These are phyloP conservation scores for Epichloe gansuensis DNA, from an alignment of 2,329 filamentous ascomycete genomes.

Conservation along the genomic window DNA sequence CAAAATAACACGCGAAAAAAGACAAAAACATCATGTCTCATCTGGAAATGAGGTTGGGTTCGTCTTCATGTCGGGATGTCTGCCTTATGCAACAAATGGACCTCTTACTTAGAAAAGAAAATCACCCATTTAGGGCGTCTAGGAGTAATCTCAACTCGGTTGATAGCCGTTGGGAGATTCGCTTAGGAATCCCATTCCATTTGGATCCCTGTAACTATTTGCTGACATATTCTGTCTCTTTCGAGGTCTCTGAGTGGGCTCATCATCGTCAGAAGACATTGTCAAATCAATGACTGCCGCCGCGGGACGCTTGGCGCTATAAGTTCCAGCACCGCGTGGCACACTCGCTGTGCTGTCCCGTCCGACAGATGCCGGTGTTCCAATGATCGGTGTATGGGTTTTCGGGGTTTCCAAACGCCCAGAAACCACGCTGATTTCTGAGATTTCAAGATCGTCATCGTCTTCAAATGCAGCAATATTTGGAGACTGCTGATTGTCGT, in stretches of 20 bases:
- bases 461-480: conserved; percentile 20
- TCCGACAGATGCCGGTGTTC: conserved; percentile 25
- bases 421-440: conserved; percentile 26
- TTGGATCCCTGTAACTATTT: conserved; percentile 12
- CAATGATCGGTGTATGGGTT: conserved; percentile 20
- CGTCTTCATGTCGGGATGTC: background rate
- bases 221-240: conserved; percentile 31
- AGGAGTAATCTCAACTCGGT: background rate
- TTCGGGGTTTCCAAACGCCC: conserved; percentile 26
- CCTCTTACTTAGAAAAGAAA: background rate
- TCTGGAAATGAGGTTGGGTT: background rate
- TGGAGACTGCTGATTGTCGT: conserved; percentile 16
- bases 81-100: background rate
- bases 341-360: conserved; percentile 23
- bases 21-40: background rate
- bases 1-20: conserved; percentile 5
- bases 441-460: conserved; percentile 39
- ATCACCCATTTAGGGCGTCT: background rate
- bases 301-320: conserved; percentile 34
- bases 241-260: conserved; percentile 28
- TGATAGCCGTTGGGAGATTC: conserved; percentile 13
- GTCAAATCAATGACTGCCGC: conserved; percentile 48
- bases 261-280: conserved; percentile 41
- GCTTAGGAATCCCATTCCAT: conserved; percentile 11
- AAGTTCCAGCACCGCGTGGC: conserved; percentile 22